phyloP scores from a whole-genome alignment of 768 basidiomycete species.

The Boletus subparvulus region DNA sequence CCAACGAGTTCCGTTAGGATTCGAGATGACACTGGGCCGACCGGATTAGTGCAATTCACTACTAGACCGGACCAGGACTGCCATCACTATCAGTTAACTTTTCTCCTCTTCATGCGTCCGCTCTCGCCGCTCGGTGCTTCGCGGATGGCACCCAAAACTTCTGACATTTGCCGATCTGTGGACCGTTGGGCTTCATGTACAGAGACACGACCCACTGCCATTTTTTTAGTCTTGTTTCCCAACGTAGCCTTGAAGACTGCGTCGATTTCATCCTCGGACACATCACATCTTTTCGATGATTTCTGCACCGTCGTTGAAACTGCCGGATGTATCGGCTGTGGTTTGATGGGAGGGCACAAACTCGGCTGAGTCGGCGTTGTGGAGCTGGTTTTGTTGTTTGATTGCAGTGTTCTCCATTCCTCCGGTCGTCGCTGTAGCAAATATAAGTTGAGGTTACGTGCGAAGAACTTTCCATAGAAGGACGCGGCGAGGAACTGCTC shows the following conservation, averaged over 20 bases:
- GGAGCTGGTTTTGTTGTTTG: slow-evolving; percentile 34
- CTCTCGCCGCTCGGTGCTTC: slow-evolving; percentile 52
- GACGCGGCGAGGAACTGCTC: slow-evolving; percentile 73
- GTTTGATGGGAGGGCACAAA: slow-evolving; percentile 7
- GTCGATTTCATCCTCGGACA: slow-evolving; percentile 70
- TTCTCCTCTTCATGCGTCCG: slow-evolving; percentile 34
- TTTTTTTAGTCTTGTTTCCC: slow-evolving; percentile 60
- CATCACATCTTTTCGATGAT: slow-evolving; percentile 45
- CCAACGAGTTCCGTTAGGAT: neutral
- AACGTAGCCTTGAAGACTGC: slow-evolving; percentile 59
- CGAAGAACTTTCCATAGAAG: slow-evolving; percentile 87
- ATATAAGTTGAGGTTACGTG: slow-evolving; percentile 72
- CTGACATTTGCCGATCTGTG: slow-evolving; percentile 42
- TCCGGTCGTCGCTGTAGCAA: slow-evolving; percentile 76
- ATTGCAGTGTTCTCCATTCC: slow-evolving; percentile 79
- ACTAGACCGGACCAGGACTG: neutral
- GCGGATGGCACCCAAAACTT: slow-evolving; percentile 59
- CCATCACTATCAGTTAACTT: slow-evolving; percentile 3
- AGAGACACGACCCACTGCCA: slow-evolving; percentile 36
- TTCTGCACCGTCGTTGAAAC: slow-evolving; percentile 26
- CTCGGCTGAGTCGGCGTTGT: slow-evolving; percentile 17
- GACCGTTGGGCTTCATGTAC: slow-evolving; percentile 10
- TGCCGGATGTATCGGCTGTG: neutral
- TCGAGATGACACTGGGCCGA: neutral
- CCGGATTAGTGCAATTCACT: neutral